Percentiles rank a stretch among this genome's conserved stretches.
These are phyloP conservation scores for Zelopaecilomyces penicillatus DNA, from an alignment of 2,329 filamentous ascomycete species.

Conservation along the genomic window DNA sequence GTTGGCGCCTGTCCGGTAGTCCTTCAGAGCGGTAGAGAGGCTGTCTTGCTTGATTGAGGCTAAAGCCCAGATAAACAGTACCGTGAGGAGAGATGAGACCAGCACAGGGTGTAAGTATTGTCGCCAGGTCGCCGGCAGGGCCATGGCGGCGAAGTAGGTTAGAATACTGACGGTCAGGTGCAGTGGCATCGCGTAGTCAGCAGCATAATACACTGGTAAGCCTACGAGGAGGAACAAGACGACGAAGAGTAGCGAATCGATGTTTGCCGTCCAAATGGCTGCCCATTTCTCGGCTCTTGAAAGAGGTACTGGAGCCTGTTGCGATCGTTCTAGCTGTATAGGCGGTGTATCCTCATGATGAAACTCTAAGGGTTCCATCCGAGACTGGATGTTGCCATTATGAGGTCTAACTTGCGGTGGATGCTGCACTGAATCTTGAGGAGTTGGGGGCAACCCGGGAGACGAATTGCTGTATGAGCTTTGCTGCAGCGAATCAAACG, in stretches of 20 bases:
- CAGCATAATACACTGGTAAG: slow-evolving; percentile 34
- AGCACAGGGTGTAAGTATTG: slow-evolving; percentile 51
- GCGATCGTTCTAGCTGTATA: background rate
- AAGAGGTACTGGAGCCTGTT: slow-evolving; percentile 33
- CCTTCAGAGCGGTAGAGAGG: slow-evolving; percentile 32
- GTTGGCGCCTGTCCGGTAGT: slow-evolving; percentile 44
- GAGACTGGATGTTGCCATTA: no score
- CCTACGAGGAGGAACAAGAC: slow-evolving; percentile 41
- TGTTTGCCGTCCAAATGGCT: slow-evolving; percentile 32
- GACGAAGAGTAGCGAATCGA: slow-evolving; percentile 38
- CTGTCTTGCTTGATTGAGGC: slow-evolving; percentile 34
- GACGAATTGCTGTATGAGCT: background rate
- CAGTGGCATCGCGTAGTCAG: slow-evolving; percentile 42
- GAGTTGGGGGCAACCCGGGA: slow-evolving; percentile 10
- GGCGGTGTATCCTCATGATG: background rate
- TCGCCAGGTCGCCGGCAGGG: slow-evolving; percentile 39
- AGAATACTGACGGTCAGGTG: slow-evolving; percentile 41
- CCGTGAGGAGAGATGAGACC: slow-evolving; percentile 43
- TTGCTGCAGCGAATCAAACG: background rate
- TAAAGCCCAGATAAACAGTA: slow-evolving; percentile 45
- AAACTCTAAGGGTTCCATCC: background rate
- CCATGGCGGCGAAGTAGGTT: slow-evolving; percentile 41
- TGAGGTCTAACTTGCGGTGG: slow-evolving; percentile 19
- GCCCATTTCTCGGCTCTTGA: slow-evolving; percentile 44
- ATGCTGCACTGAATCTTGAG: slow-evolving; percentile 11